phyloP scores from a whole-genome alignment of 768 basidiomycete genomes.

The Auricularia auricula-judae region DNA sequence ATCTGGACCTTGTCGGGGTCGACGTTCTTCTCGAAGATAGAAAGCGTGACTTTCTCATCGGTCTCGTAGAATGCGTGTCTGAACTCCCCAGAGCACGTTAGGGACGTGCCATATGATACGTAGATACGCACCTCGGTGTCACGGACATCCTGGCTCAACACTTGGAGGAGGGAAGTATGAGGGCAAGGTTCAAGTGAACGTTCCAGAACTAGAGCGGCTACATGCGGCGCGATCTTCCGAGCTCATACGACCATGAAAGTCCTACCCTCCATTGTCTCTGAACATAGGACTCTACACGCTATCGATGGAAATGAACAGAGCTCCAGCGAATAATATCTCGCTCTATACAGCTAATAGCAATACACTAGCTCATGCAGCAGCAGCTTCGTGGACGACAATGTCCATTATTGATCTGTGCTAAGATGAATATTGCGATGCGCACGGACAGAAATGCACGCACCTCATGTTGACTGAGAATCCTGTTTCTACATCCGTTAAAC shows the following conservation, averaged over 20 bases:
- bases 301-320: no score
- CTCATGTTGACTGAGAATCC: constrained; percentile 63
- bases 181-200: neutral
- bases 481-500: constrained; percentile 64
- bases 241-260: neutral
- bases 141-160: neutral
- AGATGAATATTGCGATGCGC: constrained; percentile 4
- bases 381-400: constrained; percentile 54
- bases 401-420: constrained; percentile 56
- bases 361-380: neutral
- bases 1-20: constrained; percentile 53
- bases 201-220: neutral
- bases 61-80: constrained; percentile 88
- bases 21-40: constrained; percentile 69
- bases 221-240: neutral
- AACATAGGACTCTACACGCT: no score
- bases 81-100: neutral
- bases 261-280: neutral
- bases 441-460: constrained; percentile 26
- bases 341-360: neutral
- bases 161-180: neutral
- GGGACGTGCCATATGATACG: neutral
- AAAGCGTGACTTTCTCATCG: constrained; percentile 60
- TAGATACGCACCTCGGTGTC: neutral
- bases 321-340: no score